phyloP scores from a whole-genome alignment of 2,329 filamentous ascomycete species.

The Endoconidiophora polonica region DNA sequence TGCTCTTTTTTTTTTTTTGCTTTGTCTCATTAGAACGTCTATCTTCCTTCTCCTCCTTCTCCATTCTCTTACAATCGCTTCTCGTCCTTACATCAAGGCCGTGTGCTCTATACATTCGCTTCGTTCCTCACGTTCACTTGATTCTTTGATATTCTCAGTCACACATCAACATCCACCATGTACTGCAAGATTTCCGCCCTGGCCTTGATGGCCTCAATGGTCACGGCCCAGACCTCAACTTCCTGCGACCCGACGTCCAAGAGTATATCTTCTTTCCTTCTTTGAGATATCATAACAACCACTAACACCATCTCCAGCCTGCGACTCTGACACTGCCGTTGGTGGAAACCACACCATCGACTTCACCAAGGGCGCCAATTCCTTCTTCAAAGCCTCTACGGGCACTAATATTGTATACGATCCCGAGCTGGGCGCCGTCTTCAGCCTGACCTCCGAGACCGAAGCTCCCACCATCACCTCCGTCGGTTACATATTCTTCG shows the following conservation, averaged over 20 bases:
- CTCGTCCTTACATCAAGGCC: neutral
- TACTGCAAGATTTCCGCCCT: conserved; percentile 28
- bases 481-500: conserved; percentile 93
- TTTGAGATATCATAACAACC: neutral
- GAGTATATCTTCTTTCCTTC: conserved; percentile 22
- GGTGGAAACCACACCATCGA: conserved; percentile 49
- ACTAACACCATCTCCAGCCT: conserved; percentile 27
- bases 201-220: conserved; percentile 33
- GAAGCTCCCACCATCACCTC: conserved; percentile 58
- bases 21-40: conserved; percentile 3
- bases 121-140: neutral
- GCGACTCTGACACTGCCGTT: conserved; percentile 61
- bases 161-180: conserved; percentile 12
- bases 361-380: conserved; percentile 57
- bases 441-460: conserved; percentile 49
- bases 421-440: conserved; percentile 31
- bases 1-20: neutral
- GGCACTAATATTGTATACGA: conserved; percentile 34
- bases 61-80: conserved; percentile 5
- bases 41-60: conserved; percentile 3
- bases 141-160: neutral
- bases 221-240: conserved; percentile 39
- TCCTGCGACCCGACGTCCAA: conserved; percentile 37
- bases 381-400: conserved; percentile 29
- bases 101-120: neutral